These are phyloP conservation scores for Diplodia mutila DNA, from an alignment of 2,329 filamentous ascomycete genomes.

Conservation along the genomic window DNA sequence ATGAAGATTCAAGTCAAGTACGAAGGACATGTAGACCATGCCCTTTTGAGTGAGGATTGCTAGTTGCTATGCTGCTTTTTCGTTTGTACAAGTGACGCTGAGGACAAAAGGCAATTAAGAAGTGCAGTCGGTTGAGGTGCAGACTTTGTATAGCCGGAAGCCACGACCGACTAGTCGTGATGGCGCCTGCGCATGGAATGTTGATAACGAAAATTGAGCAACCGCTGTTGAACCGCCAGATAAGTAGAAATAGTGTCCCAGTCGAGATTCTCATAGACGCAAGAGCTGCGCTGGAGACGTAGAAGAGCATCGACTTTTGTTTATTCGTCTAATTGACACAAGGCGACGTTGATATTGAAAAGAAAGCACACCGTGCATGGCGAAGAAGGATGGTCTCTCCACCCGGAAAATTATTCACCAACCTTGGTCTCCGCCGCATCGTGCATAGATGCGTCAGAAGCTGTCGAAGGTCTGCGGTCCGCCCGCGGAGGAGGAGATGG, in stretches of 20 bases:
- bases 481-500: background rate
- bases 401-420: constrained; percentile 16
- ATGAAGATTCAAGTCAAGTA: constrained; percentile 68
- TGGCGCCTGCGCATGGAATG: background rate
- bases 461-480: background rate
- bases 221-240: background rate
- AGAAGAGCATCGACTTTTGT: background rate
- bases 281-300: background rate
- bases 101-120: background rate
- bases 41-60: constrained; percentile 40
- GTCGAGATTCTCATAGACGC: background rate
- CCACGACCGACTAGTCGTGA: background rate
- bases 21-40: constrained; percentile 53
- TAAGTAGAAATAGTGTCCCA: background rate
- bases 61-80: background rate
- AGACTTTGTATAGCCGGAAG: background rate
- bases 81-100: background rate
- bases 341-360: background rate
- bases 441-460: constrained; percentile 14
- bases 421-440: background rate
- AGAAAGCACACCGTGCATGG: background rate
- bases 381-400: background rate
- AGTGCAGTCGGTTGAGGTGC: background rate
- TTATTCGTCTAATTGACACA: constrained; percentile 16
- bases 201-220: background rate